Percentiles rank a stretch among this genome's conserved stretches.
These are phyloP conservation scores for Globisporangium uncinulatum DNA, from an alignment of 352 stramenopile species.

Conservation along the genomic window DNA sequence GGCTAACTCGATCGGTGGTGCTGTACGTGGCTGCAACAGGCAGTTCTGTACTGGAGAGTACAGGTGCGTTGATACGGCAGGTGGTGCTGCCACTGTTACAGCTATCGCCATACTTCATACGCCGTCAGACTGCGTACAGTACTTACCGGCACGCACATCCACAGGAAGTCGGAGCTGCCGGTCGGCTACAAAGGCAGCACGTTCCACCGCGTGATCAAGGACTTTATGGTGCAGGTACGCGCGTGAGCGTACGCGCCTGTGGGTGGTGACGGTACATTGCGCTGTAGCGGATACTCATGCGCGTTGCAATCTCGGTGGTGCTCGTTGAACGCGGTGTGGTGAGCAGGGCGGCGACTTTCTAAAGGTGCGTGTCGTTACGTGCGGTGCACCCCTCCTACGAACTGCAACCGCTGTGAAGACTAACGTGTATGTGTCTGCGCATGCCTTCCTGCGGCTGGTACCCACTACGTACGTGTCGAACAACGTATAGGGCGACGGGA, in stretches of 20 bases:
- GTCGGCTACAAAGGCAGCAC: slow-evolving; percentile 86
- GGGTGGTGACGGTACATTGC: neutral
- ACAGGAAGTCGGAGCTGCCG: slow-evolving; percentile 73
- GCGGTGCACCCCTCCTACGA: too few species aligned
- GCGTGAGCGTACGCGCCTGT: neutral
- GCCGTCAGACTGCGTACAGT: neutral
- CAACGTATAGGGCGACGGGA: slow-evolving; percentile 70
- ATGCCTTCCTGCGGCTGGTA: neutral
- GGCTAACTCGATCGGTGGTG: slow-evolving; percentile 2
- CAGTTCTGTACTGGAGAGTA: slow-evolving; percentile 97
- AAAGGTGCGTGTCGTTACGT: slow-evolving; percentile 32
- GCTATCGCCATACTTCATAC: too few species aligned
- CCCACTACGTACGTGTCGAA: neutral
- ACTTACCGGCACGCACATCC: slow-evolving; percentile 9
- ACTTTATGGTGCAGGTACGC: slow-evolving; percentile 86
- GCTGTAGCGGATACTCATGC: too few species aligned
- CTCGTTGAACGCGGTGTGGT: too few species aligned
- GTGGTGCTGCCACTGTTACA: too few species aligned
- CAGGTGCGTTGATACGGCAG: slow-evolving; percentile 29
- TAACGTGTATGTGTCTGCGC: neutral
- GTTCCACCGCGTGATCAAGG: slow-evolving; percentile 89
- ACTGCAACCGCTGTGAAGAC: too few species aligned
- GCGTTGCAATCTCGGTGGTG: too few species aligned
- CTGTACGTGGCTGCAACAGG: slow-evolving; percentile 25
- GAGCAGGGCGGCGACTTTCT: slow-evolving; percentile 74